Conservation (phyloP, 306 rosid genomes). For the Begonia fuchsioides region DNA sequence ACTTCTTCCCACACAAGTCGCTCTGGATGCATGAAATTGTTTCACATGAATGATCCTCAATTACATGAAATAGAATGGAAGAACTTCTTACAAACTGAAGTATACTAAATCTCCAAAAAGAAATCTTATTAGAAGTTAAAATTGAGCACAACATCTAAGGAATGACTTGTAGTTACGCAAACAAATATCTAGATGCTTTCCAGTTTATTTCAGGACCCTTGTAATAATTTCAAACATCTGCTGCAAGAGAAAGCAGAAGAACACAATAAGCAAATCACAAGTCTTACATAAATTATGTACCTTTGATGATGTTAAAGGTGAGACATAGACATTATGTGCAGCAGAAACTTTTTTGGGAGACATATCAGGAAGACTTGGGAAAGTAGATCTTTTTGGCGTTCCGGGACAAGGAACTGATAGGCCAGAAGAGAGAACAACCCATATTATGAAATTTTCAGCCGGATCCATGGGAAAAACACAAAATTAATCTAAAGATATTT, state of each 20-base stretch:
- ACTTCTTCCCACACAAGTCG: no score
- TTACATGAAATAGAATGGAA: no score
- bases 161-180: neutral
- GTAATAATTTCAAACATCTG: no score
- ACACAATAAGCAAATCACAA: neutral
- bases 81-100: no score
- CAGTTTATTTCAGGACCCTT: conserved; percentile 4
- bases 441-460: conserved; percentile 15
- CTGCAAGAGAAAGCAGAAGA: conserved; percentile 2
- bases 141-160: no score
- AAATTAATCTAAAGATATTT: conserved; percentile 1
- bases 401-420: conserved; percentile 71
- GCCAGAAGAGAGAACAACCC: conserved; percentile 13
- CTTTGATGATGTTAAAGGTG: conserved; percentile 93
- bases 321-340: conserved; percentile 81
- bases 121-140: no score
- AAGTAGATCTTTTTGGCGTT: conserved; percentile 78
- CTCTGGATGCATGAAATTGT: no score
- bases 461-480: conserved; percentile 3
- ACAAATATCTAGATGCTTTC: neutral
- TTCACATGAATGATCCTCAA: no score
- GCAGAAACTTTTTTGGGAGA: conserved; percentile 98
- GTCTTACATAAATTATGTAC: conserved; percentile 25
- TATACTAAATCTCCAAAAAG: no score
- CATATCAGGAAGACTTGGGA: conserved; percentile 97